A percentile compares a stretch with the other conserved stretches of the same genome.
These are phyloP conservation scores for Nicotiana rustica DNA, from an alignment of 305 asterid species.

Conservation along the genomic window DNA sequence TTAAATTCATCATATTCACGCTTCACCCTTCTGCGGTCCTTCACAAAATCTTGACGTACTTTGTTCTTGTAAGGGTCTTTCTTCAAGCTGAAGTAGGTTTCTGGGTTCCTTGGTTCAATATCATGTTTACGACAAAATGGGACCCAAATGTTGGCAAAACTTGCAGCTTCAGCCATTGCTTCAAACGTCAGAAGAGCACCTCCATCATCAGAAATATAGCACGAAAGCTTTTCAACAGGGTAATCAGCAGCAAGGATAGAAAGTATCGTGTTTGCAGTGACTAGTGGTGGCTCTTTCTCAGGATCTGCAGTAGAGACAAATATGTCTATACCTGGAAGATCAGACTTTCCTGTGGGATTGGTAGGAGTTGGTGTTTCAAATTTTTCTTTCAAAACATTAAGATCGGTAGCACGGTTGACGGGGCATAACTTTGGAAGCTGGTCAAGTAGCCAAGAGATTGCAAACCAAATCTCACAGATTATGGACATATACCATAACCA, in stretches of 20 bases:
- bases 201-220: slow-evolving; percentile 91
- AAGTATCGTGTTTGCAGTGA: slow-evolving; percentile 83
- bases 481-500: slow-evolving; percentile 90
- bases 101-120: slow-evolving; percentile 88
- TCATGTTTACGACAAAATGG: slow-evolving; percentile 85
- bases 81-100: slow-evolving; percentile 76
- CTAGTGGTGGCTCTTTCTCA: slow-evolving; percentile 92
- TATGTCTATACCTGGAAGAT: slow-evolving; percentile 82
- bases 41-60: slow-evolving; percentile 77
- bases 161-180: slow-evolving; percentile 97
- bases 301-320: slow-evolving; percentile 92
- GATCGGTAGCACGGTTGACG: slow-evolving; percentile 79
- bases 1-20: slow-evolving; percentile 97
- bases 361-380: slow-evolving; percentile 65
- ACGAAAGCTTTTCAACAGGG: slow-evolving; percentile 85
- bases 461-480: slow-evolving; percentile 89
- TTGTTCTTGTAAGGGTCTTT: slow-evolving; percentile 82
- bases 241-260: slow-evolving; percentile 84
- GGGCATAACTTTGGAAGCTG: slow-evolving; percentile 88
- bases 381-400: slow-evolving; percentile 73
- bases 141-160: slow-evolving; percentile 86
- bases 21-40: slow-evolving; percentile 90
- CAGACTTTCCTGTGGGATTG: slow-evolving; percentile 81
- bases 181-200: slow-evolving; percentile 89
- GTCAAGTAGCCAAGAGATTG: slow-evolving; percentile 91